Evolutionary conservation across 2,329 filamentous ascomycete genomes (phyloP).

Genomic region (Blastomyces gilchristii): DNA sequence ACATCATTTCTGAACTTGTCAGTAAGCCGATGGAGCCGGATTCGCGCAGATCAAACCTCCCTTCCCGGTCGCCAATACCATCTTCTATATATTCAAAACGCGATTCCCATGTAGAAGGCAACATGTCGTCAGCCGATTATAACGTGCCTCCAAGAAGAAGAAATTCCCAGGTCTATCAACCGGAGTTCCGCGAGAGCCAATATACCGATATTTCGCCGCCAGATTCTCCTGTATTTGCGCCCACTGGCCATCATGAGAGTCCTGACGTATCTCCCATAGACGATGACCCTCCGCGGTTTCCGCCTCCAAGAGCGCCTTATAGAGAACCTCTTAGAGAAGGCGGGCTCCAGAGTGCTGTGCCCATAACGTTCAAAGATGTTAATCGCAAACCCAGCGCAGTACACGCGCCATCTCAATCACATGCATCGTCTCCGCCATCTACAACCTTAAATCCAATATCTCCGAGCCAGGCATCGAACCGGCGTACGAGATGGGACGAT

Average conservation of each 20-base stretch:
- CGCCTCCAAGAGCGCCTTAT: conserved; percentile 9
- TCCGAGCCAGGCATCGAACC: conserved; percentile 11
- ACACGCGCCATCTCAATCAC: conserved; percentile 13
- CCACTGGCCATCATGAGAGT: conserved; percentile 19
- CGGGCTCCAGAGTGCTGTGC: conserved; percentile 23
- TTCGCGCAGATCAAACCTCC: conserved; percentile 16
- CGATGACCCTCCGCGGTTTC: conserved; percentile 15
- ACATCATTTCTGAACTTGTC: conserved; percentile 10
- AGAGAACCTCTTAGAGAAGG: conserved; percentile 11
- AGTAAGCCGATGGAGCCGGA: conserved; percentile 16
- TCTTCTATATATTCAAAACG: conserved; percentile 55
- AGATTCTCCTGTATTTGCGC: conserved; percentile 30
- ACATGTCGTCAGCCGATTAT: conserved; percentile 23
- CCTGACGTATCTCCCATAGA: conserved; percentile 36
- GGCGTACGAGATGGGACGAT: conserved; percentile 48
- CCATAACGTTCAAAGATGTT: conserved; percentile 21
- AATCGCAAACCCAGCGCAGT: conserved; percentile 21
- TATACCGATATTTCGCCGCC: conserved; percentile 38
- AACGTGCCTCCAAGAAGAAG: conserved; percentile 6
- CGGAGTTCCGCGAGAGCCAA: conserved; percentile 17
- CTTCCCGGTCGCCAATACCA: conserved; percentile 33
- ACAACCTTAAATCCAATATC: conserved; percentile 15
- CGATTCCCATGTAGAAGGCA: conserved; percentile 23
- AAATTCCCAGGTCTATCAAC: conserved; percentile 2
- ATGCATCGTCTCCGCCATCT: conserved; percentile 9